Conservation (phyloP, 352 stramenopile species). For the Phytophthora boehmeriae region DNA sequence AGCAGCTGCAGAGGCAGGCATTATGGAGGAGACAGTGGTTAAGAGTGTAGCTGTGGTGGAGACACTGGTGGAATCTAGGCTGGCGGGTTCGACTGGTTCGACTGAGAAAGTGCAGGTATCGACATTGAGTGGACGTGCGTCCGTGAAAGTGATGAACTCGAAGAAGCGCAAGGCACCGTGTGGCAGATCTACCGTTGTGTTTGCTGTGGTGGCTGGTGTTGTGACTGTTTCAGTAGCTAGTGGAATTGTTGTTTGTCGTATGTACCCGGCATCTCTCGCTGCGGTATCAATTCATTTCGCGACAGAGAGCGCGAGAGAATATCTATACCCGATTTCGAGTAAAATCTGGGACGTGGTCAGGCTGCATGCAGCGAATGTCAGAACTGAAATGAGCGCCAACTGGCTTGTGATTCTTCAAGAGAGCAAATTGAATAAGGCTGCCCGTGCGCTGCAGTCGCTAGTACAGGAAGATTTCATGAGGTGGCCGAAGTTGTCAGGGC, state of each 20-base stretch:
- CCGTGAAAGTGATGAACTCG: conserved; percentile 12
- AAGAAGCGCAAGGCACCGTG: conserved; percentile 30
- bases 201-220: conserved; percentile 15
- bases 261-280: conserved; percentile 30
- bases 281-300: conserved; percentile 16
- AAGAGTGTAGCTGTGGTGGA: not conserved
- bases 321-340: conserved; percentile 2
- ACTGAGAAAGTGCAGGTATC: conserved; percentile 19
- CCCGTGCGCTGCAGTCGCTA: conserved; percentile 8
- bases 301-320: conserved; percentile 5
- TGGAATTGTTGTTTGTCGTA: conserved; percentile 24
- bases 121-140: conserved; percentile 1
- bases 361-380: not conserved
- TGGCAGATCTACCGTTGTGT: conserved; percentile 12
- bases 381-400: not conserved
- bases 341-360: conserved; percentile 1
- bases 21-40: not conserved
- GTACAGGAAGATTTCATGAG: not conserved
- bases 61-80: no score
- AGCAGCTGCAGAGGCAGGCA: not conserved
- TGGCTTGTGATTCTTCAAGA: conserved; percentile 13
- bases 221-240: conserved; percentile 15
- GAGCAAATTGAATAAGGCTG: conserved; percentile 7
- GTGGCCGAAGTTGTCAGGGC: not conserved
- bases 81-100: no score